Evolutionary conservation across 768 basidiomycete genomes (phyloP), one percentile per base, ranked within the genome.

Genomic region (Tulasnella sp.): DNA sequence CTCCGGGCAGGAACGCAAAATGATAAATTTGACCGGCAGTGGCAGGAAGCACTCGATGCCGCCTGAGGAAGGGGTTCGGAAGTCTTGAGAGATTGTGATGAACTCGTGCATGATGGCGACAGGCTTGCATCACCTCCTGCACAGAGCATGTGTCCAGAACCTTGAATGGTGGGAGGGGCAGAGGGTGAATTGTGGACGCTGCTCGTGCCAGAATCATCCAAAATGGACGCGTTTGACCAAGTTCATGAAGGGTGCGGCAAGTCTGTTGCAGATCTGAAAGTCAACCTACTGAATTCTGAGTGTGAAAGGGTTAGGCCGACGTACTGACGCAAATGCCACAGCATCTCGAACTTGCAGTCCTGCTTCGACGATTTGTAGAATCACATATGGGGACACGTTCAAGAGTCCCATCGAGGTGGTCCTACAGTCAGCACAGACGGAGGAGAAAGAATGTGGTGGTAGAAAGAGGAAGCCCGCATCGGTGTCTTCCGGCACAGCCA

Each of bases 1-100:
- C 77, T 10, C 77, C 77, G 15, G 77, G 77, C 13, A 77, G 44
- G 42, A 77, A 77, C 4, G 77, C 77, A 42, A 77, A 77, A 23
- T 77, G 77, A 46, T 77, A 71, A 6, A 77, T 61, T 42, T 70
- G 67, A 51, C n/a, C 70, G n/a, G 44, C 39, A 71, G 26, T 70
- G 6, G 35, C 23, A 29, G 20, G 37, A 23, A 77, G 70, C 5
- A 46, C n/a, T 39, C 40, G 26, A 44, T 73, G 77, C 0, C 46
- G 35, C 13, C 35, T 73, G 16, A 70, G 69, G 26, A 48, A 18
- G 15, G 69, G 67, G 37, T 29, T 44, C 26, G 77, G 75, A 39
- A 76, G 44, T 71, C 39, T 46, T 35, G 71, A 77, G 10, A 70
- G 35, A 37, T 71, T 77, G 20, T 72, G 35, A 18, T 48, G 69